Conservation (phyloP, 2,329 filamentous ascomycete genomes). For the Ampelomyces quisqualis region DNA sequence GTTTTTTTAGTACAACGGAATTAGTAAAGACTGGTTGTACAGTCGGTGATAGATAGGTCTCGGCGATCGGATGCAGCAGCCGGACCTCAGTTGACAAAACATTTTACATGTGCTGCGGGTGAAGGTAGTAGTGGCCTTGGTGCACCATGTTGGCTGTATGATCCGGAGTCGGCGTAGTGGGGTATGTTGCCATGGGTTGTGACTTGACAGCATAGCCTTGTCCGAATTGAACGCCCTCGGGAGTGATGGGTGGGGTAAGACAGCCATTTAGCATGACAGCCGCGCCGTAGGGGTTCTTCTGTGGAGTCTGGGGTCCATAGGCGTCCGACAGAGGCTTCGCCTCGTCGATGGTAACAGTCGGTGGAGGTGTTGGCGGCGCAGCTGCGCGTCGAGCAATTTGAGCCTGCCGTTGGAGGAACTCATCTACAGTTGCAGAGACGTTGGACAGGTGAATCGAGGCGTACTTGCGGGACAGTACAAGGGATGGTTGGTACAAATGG, state of each 20-base stretch:
- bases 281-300: constrained; percentile 68
- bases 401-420: constrained; percentile 63
- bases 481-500: constrained; percentile 66
- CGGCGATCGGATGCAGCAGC: constrained; percentile 18
- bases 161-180: constrained; percentile 42
- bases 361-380: constrained; percentile 60
- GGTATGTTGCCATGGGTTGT: constrained; percentile 32
- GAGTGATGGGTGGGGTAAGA: constrained; percentile 82
- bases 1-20: constrained; percentile 42
- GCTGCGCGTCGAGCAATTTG: constrained; percentile 50
- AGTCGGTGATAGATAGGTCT: constrained; percentile 16
- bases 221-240: constrained; percentile 57
- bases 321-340: constrained; percentile 49
- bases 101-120: constrained; percentile 40
- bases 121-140: constrained; percentile 40
- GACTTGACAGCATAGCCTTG: constrained; percentile 34
- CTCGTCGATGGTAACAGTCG: constrained; percentile 53
- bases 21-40: constrained; percentile 13
- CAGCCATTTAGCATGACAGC: constrained; percentile 69
- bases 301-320: constrained; percentile 73
- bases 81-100: constrained; percentile 12
- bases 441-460: constrained; percentile 64
- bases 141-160: constrained; percentile 33
- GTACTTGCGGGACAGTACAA: constrained; percentile 68
- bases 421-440: constrained; percentile 64